Conservation (phyloP, 805 yeast species). For the Alloascoidea hylecoeti region DNA sequence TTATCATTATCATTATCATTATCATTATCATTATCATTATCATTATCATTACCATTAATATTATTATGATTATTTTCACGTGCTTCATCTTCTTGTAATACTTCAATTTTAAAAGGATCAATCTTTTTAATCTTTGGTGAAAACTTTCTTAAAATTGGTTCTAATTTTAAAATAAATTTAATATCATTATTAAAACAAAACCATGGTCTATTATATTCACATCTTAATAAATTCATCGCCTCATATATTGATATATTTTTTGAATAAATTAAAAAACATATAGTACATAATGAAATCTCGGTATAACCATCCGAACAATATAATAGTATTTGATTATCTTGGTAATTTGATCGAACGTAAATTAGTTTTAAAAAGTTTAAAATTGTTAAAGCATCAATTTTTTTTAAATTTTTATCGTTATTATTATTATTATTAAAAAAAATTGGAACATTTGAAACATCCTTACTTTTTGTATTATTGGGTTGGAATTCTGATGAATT, state of each 20-base stretch:
- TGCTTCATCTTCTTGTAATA: background rate
- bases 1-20: no score
- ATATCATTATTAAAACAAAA: conserved; percentile 62
- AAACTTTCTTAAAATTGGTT: conserved; percentile 34
- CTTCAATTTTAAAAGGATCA: background rate
- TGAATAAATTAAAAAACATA: conserved; percentile 50
- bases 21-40: no score
- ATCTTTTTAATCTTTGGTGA: conserved; percentile 30
- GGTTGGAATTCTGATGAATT: no score
- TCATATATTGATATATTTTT: conserved; percentile 37
- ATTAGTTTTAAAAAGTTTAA: conserved; percentile 49
- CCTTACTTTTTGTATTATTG: no score
- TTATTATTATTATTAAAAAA: no score
- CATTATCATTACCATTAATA: no score
- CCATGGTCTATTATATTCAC: conserved; percentile 50
- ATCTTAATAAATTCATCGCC: conserved; percentile 42
- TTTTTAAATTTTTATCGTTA: no score
- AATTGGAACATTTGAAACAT: no score
- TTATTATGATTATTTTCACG: no score
- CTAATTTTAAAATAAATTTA: conserved; percentile 42
- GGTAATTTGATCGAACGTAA: conserved; percentile 25
- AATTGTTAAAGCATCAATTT: no score
- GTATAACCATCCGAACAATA: conserved; percentile 77
- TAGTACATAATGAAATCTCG: conserved; percentile 51
- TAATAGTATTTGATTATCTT: no score